Conservation (phyloP, 768 basidiomycete species). For the Pholiota conissans region DNA sequence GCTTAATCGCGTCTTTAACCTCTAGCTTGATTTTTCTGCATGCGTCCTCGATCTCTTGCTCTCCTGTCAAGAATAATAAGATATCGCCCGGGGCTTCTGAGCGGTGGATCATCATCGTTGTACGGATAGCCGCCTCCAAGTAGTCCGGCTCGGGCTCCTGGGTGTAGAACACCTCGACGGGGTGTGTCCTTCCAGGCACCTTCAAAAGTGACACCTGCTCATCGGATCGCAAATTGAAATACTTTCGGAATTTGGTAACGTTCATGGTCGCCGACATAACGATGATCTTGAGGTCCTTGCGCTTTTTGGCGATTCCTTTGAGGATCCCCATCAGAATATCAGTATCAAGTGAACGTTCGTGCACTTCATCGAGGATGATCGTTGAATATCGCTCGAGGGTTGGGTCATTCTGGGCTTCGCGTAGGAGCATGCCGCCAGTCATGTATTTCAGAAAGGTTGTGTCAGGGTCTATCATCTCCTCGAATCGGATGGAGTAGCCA, state of each 20-base stretch:
- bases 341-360: conserved; percentile 96
- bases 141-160: conserved; percentile 94
- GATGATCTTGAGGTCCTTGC: conserved; percentile 92
- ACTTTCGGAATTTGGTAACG: conserved; percentile 94
- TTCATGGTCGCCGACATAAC: conserved; percentile 99
- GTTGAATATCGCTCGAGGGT: conserved; percentile 88
- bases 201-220: conserved; percentile 77
- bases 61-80: conserved; percentile 93
- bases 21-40: conserved; percentile 92
- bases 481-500: conserved; percentile 97
- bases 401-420: conserved; percentile 97
- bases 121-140: conserved; percentile 94
- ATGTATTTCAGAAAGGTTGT: conserved; percentile 98
- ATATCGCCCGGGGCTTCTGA: conserved; percentile 93
- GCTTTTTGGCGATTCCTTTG: conserved; percentile 77
- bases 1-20: conserved; percentile 77
- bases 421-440: conserved; percentile 98
- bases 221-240: conserved; percentile 62
- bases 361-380: conserved; percentile 98
- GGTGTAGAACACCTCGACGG: conserved; percentile 94
- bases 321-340: conserved; percentile 98
- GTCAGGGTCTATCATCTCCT: conserved; percentile 89
- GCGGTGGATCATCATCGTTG: conserved; percentile 95
- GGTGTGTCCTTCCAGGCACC: conserved; percentile 91
- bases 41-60: conserved; percentile 97